A percentile compares a stretch with the other conserved stretches of the same genome.
Conservation (phyloP, 768 basidiomycete species). For the Tricholoma sp. region DNA sequence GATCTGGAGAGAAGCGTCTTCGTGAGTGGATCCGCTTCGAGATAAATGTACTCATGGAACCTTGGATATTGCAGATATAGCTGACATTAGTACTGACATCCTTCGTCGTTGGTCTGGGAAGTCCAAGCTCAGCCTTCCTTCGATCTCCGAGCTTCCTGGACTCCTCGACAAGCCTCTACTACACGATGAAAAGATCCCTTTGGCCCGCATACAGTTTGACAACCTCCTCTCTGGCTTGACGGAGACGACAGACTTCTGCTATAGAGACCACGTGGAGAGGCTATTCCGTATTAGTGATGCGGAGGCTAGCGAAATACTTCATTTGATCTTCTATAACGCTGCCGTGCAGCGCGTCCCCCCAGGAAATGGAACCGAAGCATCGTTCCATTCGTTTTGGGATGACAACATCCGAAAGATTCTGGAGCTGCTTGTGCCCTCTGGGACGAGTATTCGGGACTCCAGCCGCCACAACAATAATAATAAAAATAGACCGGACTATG, state of each 20-base stretch:
- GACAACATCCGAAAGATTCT: not conserved
- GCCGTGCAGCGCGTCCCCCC: not conserved
- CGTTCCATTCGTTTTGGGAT: not conserved
- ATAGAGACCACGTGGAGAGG: not conserved
- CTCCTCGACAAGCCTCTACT: not conserved
- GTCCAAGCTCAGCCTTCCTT: not conserved
- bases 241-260: not conserved
- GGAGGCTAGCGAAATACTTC: not conserved
- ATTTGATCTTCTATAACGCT: not conserved
- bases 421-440: conserved; percentile 1
- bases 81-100: not conserved
- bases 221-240: not conserved
- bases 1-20: no score
- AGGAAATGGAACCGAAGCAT: not conserved
- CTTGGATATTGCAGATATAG: not conserved
- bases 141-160: not conserved
- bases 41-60: no score
- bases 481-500: not conserved
- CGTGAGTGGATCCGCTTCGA: no score
- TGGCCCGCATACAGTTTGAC: not conserved
- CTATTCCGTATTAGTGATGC: not conserved
- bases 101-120: not conserved
- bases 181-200: not conserved
- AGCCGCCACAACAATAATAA: not conserved
- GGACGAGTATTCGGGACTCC: not conserved